These are phyloP conservation scores for Entomortierella lignicola DNA, from an alignment of 192 early-diverging fungal genomes.

Conservation along the genomic window DNA sequence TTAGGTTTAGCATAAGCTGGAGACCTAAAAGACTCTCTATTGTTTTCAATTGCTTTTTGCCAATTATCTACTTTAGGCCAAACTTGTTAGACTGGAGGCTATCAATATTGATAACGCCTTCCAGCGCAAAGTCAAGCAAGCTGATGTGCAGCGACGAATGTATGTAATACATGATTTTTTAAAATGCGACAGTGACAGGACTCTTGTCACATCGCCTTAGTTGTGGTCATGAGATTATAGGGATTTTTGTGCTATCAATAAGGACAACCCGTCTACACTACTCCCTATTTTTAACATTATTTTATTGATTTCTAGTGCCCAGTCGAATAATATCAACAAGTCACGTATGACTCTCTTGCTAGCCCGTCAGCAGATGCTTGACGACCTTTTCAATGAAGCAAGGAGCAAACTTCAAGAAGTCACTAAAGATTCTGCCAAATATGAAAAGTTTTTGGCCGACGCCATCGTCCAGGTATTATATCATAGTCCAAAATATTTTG, in stretches of 20 bases:
- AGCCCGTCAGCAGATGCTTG: constrained; percentile 87
- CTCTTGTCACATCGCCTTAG: background rate
- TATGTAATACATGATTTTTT: constrained; percentile 58
- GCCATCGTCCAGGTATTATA: constrained; percentile 78
- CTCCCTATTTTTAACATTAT: background rate
- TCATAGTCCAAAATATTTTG: background rate
- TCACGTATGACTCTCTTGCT: constrained; percentile 90
- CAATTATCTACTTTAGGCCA: constrained; percentile 68
- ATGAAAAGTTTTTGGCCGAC: constrained; percentile 74
- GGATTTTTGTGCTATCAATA: too few relatives aligned
- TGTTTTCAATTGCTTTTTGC: background rate
- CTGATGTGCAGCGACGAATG: constrained; percentile 96
- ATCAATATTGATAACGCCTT: constrained; percentile 96
- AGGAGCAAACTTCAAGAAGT: constrained; percentile 69
- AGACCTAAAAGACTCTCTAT: background rate
- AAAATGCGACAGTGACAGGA: background rate
- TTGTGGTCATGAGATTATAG: constrained; percentile 7
- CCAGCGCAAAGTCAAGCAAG: constrained; percentile 98
- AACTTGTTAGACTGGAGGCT: constrained; percentile 97
- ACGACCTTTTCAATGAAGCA: constrained; percentile 84
- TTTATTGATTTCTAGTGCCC: constrained; percentile 67
- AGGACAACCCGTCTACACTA: background rate
- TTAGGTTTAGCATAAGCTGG: background rate
- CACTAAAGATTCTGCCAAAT: constrained; percentile 67
- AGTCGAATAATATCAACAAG: constrained; percentile 97